Conservation (phyloP, 805 yeast genomes). For the Hagleromyces aurorensis region DNA sequence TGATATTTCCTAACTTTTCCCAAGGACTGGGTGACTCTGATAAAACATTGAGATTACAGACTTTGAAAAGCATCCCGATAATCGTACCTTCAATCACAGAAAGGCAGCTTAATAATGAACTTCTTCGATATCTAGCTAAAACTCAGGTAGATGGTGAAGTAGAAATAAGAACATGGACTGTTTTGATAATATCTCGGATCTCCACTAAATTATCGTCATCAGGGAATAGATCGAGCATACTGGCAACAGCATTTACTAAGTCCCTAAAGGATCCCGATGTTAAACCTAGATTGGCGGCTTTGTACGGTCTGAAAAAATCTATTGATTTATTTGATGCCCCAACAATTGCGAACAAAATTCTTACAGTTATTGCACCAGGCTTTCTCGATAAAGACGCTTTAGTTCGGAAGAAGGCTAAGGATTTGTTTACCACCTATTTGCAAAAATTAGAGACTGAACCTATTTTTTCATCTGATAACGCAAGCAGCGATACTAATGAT, state of each 20-base stretch:
- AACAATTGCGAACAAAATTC: slow-evolving; percentile 68
- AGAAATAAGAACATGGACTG: slow-evolving; percentile 28
- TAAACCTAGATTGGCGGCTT: slow-evolving; percentile 67
- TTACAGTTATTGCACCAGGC: slow-evolving; percentile 81
- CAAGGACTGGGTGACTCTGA: slow-evolving; percentile 85
- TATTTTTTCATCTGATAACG: slow-evolving; percentile 14
- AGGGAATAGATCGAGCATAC: slow-evolving; percentile 51
- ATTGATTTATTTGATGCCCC: slow-evolving; percentile 62
- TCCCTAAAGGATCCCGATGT: slow-evolving; percentile 73
- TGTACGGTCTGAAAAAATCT: slow-evolving; percentile 61
- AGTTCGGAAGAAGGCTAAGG: slow-evolving; percentile 66
- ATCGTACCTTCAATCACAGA: slow-evolving; percentile 61
- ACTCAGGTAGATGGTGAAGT: slow-evolving; percentile 28
- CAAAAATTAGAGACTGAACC: slow-evolving; percentile 44
- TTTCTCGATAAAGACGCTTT: slow-evolving; percentile 64
- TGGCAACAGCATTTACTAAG: slow-evolving; percentile 80
- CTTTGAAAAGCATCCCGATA: slow-evolving; percentile 48
- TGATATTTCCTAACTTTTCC: slow-evolving; percentile 58
- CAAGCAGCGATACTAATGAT: slow-evolving; percentile 9
- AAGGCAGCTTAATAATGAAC: slow-evolving; percentile 79
- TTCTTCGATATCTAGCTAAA: slow-evolving; percentile 69
- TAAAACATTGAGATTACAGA: slow-evolving; percentile 68
- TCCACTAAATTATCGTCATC: slow-evolving; percentile 25
- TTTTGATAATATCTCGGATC: slow-evolving; percentile 21
- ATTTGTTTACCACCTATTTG: slow-evolving; percentile 56